These are phyloP conservation scores for Populus trichocarpa DNA, from an alignment of 441 rosid genomes.

Conservation along the genomic window DNA sequence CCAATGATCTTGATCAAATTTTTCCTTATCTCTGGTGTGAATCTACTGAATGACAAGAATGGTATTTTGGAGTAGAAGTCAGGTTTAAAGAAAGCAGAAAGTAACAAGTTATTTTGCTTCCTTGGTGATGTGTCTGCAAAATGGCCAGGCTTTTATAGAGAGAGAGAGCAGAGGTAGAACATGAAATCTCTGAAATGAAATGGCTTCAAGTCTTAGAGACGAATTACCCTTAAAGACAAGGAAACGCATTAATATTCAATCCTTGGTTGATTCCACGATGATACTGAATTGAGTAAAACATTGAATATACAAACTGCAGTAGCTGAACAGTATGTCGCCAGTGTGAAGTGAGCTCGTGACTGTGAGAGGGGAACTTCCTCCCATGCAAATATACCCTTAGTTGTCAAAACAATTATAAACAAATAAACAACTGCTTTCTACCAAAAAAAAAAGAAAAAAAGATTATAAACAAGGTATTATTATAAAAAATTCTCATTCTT, in stretches of 20 bases:
- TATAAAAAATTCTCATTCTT: conserved; percentile 29
- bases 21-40: background rate
- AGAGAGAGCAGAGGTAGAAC: too few relatives aligned
- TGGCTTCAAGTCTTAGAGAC: too few relatives aligned
- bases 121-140: background rate
- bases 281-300: too few relatives aligned
- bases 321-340: background rate
- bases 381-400: conserved; percentile 38
- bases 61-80: background rate
- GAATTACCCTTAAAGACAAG: too few relatives aligned
- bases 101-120: background rate
- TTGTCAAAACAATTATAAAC: conserved; percentile 16
- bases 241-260: too few relatives aligned
- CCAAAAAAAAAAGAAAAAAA: background rate
- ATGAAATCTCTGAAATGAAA: too few relatives aligned
- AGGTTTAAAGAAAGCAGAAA: background rate
- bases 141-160: background rate
- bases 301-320: background rate
- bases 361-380: conserved; percentile 23
- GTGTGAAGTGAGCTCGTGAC: conserved; percentile 11
- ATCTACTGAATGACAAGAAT: background rate
- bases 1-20: background rate
- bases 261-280: too few relatives aligned
- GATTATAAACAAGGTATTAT: conserved; percentile 26
- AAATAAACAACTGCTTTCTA: too few relatives aligned